Base-by-base conservation (phyloP, 495 filamentous ascomycete genomes). In the Tuber brumale region DNA sequence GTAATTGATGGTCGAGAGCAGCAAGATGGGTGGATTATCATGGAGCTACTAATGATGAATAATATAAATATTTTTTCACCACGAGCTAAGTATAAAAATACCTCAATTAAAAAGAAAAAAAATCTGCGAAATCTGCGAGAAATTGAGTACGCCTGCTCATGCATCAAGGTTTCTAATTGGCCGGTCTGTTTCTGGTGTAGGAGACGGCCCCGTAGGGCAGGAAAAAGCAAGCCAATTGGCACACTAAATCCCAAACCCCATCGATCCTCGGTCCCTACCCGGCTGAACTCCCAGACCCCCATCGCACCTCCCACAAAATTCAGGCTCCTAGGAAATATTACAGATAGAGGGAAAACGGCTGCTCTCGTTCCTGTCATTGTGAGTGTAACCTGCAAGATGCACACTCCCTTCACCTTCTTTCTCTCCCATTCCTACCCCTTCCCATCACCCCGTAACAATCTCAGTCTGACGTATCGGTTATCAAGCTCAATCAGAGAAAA, bases 401-500 rank as follows among this genome's bases (percentile, higher is more conserved):
- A 7, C 27, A 35, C 27, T 16, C 27, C 27, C 27, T 12, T 31
- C 57, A 66, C 57, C 27, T 18, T 35, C 19, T n/a, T 19, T 9
- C 14, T 12, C n/a, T 10, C n/a, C 51, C 23, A 57, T 66, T 66
- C 6, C 57, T 66, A 12, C 8, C n/a, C 19, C 21, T 27, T n/a
- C 57, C 18, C 57, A 66, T 14, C 12, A 8, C 16, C 57, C 18
- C 27, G 27, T 35, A 66, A 19, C 27, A 35, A 31, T 2, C 27
- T 31, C n/a, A 35, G 57, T 66, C 27, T 7, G 57, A 19, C 14
- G 18, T 1, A 35, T 19, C 27, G 14, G 12, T 66, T 66, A 35
- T 66, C 57, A 66, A 66, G 27, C 79, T 80, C 72, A 76, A 71
- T 70, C 70, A 61, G 74, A 70, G 71, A 46, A 46, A 70, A 23